A percentile compares a stretch with the other conserved stretches of the same genome.
These are phyloP conservation scores for Puccinia coronata DNA, from an alignment of 1,284 basidiomycete species.

Conservation along the genomic window DNA sequence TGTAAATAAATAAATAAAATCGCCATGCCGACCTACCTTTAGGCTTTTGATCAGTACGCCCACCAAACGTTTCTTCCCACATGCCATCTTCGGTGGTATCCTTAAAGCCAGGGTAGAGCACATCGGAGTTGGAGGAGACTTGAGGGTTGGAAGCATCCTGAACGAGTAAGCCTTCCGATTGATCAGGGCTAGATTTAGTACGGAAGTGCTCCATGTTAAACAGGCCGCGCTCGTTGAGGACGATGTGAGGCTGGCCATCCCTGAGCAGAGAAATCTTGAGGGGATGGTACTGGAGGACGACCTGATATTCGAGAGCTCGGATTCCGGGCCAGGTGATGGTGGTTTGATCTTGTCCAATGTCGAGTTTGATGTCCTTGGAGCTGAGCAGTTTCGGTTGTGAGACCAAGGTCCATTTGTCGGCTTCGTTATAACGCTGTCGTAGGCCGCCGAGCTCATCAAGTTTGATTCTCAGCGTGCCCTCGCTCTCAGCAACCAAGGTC, in stretches of 20 bases:
- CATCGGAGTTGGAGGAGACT: constrained; percentile 63
- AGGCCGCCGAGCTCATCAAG: constrained; percentile 80
- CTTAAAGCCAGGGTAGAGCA: constrained; percentile 74
- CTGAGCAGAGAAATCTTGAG: constrained; percentile 72
- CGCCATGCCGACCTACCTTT: constrained; percentile 68
- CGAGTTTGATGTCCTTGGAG: constrained; percentile 63
- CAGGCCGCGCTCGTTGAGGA: constrained; percentile 84
- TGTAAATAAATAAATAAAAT: neutral
- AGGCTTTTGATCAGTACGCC: constrained; percentile 88
- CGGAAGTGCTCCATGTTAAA: constrained; percentile 98
- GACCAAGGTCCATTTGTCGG: constrained; percentile 79
- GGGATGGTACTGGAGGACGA: constrained; percentile 72
- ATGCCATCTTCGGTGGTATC: constrained; percentile 75
- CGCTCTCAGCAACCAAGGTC: constrained; percentile 68
- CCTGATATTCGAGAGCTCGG: constrained; percentile 61
- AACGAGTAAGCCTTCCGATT: constrained; percentile 58
- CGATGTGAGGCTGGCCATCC: constrained; percentile 73
- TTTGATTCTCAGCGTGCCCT: constrained; percentile 78
- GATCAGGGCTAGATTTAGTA: constrained; percentile 64
- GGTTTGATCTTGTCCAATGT: constrained; percentile 9
- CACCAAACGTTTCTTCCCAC: constrained; percentile 85
- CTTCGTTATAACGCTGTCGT: constrained; percentile 81
- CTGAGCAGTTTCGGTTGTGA: constrained; percentile 65
- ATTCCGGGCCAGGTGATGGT: constrained; percentile 26
- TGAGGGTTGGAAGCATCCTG: constrained; percentile 58